Evolutionary conservation across 164 flowering plant genomes (phyloP), one percentile per base, ranked within the genome.

Genomic region (Liriodendron chinense): DNA sequence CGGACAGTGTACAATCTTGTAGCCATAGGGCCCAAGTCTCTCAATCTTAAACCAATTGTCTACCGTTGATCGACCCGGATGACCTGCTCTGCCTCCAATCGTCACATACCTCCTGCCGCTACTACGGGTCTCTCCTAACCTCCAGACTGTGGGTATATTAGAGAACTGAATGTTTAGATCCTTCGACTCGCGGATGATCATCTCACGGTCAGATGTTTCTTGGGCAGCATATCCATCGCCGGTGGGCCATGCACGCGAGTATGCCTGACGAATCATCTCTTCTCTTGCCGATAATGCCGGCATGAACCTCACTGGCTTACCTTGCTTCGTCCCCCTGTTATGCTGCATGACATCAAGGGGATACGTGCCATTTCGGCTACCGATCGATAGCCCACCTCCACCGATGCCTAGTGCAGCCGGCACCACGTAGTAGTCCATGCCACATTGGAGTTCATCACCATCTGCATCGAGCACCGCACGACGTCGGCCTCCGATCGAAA

Each of bases 81-180:
- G 62, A 14, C 73, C 73, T 2, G 20, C 14, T 18, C 1, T 21
- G 26, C 73, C 73, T 1, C 63, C 63, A 12, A 71, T 50, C 20
- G 20, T 71, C 28, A 71, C 64, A 12, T 49, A 71, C 34, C 63
- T 50, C 63, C 34, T 50, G 14, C 61, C 34, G 12, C 63, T 50
- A 28, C 2, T 24, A 28, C 9, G 22, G 61, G 28, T 47, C 1
- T 25, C n/a, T 9, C 53, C 72, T 25, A 50, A 14, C 26, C 9
- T 48, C 71, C 53, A 69, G 3, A 69, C 71, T 69, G 71, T 28
- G 22, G 71, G 47, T 47, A n/a, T 14, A 43, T 8, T 34, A 67
- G 71, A 34, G 71, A 69, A 69, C 71, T 47, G 71, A 16, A 69
- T 69, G 53, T 69, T 69, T 9, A 69, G 49, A 43, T 69, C 71